Evolutionary conservation across 139 green algal species (phyloP).

Genomic region (Coelastrella sp.): DNA sequence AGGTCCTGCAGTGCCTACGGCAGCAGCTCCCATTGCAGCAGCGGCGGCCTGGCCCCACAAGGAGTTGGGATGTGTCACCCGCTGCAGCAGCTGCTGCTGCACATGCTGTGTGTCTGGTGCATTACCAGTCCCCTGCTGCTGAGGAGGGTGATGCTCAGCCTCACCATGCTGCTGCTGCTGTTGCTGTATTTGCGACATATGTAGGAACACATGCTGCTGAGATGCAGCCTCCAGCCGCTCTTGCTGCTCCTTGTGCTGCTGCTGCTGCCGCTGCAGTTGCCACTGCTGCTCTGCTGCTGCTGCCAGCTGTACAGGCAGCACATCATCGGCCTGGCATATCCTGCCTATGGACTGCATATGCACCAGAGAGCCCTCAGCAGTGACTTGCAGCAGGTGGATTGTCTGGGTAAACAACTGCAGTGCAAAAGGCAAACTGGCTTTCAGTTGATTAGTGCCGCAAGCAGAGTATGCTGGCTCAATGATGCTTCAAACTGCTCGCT

Average conservation of each 20-base stretch:
- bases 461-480: too few relatives aligned
- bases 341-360: slow-evolving; percentile 21
- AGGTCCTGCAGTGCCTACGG: background rate
- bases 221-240: background rate
- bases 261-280: slow-evolving; percentile 6
- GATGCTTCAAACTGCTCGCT: background rate
- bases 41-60: slow-evolving; percentile 26
- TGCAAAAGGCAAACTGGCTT: background rate
- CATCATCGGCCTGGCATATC: slow-evolving; percentile 27
- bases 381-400: slow-evolving; percentile 43
- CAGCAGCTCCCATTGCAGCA: slow-evolving; percentile 27
- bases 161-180: slow-evolving; percentile 20
- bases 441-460: background rate
- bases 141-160: background rate
- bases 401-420: slow-evolving; percentile 24
- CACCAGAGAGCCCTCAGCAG: background rate
- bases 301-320: slow-evolving; percentile 8
- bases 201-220: background rate
- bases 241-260: slow-evolving; percentile 31
- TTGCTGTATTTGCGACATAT: background rate
- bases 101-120: background rate
- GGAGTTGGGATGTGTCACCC: slow-evolving; percentile 11
- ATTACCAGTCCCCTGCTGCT: background rate
- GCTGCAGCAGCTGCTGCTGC: slow-evolving; percentile 21
- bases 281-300: slow-evolving; percentile 46